Base-by-base conservation (phyloP, 108 stramenopile species). In the Aurantiochytrium sp. region DNA sequence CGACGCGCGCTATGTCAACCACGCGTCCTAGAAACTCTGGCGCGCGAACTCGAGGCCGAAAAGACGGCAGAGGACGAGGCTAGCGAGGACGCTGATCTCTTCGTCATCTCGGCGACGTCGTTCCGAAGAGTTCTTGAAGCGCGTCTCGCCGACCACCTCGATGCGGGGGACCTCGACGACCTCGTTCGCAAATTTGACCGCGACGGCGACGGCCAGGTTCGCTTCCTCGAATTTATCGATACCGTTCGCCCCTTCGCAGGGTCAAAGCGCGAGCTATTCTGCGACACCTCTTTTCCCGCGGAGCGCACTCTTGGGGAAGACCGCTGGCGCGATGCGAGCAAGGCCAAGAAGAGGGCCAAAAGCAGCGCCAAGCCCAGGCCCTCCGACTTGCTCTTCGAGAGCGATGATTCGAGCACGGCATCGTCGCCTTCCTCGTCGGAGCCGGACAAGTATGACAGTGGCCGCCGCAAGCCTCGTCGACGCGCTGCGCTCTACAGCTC, bases 161-260 rank as follows among this genome's bases (percentile, higher is more conserved):
- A 12, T 0, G 2, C 1, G 19, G 8, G 19, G 6, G 73, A 81
- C 1, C 27, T 81, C 17, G 42, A 81, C 42, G 73, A 81, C 27
- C 1, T 81, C 6, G 42, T 24, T 10, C 12, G 19, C 6, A 81
- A 30, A 42, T 81, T 81, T 2, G 73, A 81, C 2, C 73, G 73
- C 21, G 73, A 81, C 45, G 73, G 73, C 10, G 73, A 81, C 39
- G 73, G 73, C 6, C 73, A 81, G 45, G 45, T 81, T 41, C 73
- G 73, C 30, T 81, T 22, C 45, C 45, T 81, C n/a, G 73, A 81
- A 24, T 81, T 81, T 48, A 6, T 81, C 12, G 73, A 81, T 24
- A 19, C 45, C 10, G 27, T 81, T 41, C 73, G 73, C 19, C 73
- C 59, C 27, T 65, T 65, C 32, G 59, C n/a, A 17, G 2, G 8